Evolutionary conservation across 768 basidiomycete species (phyloP).

Genomic region (Mycena crocata): DNA sequence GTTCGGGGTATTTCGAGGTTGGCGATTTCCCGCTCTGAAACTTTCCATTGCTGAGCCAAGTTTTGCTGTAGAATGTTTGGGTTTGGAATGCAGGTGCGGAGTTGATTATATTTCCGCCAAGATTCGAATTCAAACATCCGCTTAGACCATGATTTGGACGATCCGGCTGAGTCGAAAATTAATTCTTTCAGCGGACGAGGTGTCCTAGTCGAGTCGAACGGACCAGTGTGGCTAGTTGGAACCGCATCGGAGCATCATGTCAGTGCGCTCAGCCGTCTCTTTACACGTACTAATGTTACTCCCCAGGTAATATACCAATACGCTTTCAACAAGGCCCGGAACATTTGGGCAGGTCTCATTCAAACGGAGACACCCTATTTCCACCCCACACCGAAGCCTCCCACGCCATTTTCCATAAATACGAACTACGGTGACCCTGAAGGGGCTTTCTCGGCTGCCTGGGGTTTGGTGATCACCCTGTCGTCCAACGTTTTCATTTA

Average conservation of each 20-base stretch:
- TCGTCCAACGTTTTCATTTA: constrained; percentile 59
- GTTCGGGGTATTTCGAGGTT: constrained; percentile 23
- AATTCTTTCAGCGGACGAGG: constrained; percentile 18
- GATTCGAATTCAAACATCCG: background rate
- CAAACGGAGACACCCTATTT: constrained; percentile 69
- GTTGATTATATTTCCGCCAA: background rate
- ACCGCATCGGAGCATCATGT: constrained; percentile 20
- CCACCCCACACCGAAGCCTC: constrained; percentile 57
- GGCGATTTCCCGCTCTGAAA: background rate
- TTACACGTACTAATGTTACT: background rate
- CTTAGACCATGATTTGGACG: constrained; percentile 23
- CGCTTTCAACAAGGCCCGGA: constrained; percentile 53
- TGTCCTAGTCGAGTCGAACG: constrained; percentile 1
- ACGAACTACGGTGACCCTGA: constrained; percentile 49
- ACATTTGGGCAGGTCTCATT: constrained; percentile 63
- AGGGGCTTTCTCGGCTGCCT: constrained; percentile 38
- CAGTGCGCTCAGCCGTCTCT: constrained; percentile 25
- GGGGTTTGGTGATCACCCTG: constrained; percentile 55
- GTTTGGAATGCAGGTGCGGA: constrained; percentile 8
- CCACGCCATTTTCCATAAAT: constrained; percentile 53
- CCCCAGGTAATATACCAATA: constrained; percentile 48
- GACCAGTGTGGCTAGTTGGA: constrained; percentile 20
- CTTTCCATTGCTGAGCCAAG: background rate
- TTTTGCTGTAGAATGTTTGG: constrained; percentile 9
- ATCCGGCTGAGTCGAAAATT: background rate